A percentile compares a stretch with the other conserved stretches of the same genome.
Conservation (phyloP, 2,329 filamentous ascomycete genomes). For the Hypoxylon sp. region DNA sequence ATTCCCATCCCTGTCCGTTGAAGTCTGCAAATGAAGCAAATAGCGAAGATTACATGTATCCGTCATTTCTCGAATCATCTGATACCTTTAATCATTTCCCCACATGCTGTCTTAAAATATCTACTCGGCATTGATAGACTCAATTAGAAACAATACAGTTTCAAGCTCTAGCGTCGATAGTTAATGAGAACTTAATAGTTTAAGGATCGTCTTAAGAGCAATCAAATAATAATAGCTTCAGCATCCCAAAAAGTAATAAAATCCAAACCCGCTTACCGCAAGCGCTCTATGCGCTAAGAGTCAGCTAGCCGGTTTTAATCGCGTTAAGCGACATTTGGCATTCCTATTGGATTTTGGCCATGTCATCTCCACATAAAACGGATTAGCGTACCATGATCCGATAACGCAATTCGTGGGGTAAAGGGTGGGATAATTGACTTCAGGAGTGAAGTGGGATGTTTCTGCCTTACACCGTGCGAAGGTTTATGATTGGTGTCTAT, state of each 20-base stretch:
- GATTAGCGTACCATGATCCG: conserved; percentile 28
- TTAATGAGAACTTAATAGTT: conserved; percentile 2
- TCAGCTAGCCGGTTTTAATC: conserved; percentile 15
- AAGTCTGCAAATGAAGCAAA: not conserved
- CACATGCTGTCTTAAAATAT: not conserved
- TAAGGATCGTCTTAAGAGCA: not conserved
- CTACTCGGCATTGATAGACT: not conserved
- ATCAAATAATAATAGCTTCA: not conserved
- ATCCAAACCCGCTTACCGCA: conserved; percentile 15
- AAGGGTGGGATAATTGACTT: conserved; percentile 29
- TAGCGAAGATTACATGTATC: not conserved
- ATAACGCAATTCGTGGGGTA: conserved; percentile 49
- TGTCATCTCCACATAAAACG: not conserved
- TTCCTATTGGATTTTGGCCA: conserved; percentile 4
- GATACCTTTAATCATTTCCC: not conserved
- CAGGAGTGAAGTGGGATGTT: conserved; percentile 27
- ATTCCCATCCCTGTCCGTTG: conserved; percentile 10
- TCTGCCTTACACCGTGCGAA: conserved; percentile 23
- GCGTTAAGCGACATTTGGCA: conserved; percentile 19
- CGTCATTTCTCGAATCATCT: not conserved
- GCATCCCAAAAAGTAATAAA: not conserved
- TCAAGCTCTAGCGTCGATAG: not conserved
- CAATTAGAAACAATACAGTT: not conserved
- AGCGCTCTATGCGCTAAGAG: conserved; percentile 33
- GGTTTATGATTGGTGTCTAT: not conserved